Percentiles rank a stretch among this genome's conserved stretches.
phyloP scores from a whole-genome alignment of 163 green algal genomes.

The Chlamydomonas reinhardtii region DNA sequence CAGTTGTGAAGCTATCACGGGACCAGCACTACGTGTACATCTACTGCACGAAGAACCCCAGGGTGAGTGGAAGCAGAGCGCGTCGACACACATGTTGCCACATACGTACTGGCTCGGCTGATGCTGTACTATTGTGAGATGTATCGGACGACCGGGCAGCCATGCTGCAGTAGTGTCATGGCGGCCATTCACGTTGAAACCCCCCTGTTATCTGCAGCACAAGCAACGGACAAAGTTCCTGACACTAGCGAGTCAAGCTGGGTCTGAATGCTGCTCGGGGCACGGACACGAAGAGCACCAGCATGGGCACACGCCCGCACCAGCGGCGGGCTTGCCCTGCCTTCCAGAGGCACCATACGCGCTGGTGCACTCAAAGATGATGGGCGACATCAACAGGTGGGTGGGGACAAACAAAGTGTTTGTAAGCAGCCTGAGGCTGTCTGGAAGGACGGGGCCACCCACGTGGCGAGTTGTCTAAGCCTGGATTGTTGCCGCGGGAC shows the following conservation, averaged over 20 bases:
- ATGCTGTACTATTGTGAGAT: no score
- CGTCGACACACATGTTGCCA: no score
- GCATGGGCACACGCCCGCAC: no score
- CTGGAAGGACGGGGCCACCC: no score
- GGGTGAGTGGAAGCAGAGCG: constrained; percentile 8
- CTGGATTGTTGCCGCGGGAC: no score
- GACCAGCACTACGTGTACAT: constrained; percentile 41
- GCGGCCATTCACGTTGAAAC: no score
- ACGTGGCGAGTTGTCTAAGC: no score
- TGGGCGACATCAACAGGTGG: neutral
- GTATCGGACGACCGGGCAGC: no score
- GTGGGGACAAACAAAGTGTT: neutral
- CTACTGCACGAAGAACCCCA: constrained; percentile 38
- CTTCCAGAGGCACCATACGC: constrained; percentile 20
- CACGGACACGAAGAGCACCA: neutral
- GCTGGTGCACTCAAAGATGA: constrained; percentile 23
- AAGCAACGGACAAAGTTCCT: constrained; percentile 51
- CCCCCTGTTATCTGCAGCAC: constrained; percentile 1
- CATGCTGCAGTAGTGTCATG: no score
- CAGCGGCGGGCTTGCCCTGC: neutral
- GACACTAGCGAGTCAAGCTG: neutral
- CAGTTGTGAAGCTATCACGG: constrained; percentile 13
- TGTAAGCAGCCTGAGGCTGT: no score
- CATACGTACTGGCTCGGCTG: no score
- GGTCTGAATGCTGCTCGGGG: neutral